A percentile compares a stretch with the other conserved stretches of the same genome.
Evolutionary conservation across 1,284 basidiomycete species (phyloP).

Genomic region (Anthracocystis panici-leucophaei): DNA sequence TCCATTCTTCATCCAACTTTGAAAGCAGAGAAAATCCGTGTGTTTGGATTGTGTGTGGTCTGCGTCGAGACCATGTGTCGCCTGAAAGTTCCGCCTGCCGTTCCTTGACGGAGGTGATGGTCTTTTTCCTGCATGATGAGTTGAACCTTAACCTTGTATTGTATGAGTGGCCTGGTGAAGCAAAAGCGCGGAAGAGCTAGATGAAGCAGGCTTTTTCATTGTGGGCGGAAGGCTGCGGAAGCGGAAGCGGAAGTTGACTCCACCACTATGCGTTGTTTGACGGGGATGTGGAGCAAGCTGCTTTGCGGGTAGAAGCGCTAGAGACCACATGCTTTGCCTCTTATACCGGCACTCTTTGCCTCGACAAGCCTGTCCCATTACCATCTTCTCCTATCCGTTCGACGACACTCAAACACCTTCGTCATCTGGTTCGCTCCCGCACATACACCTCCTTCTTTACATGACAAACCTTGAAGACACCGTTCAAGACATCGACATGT

Average conservation of each 20-base stretch:
- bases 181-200: neutral
- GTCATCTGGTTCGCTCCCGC: too few species aligned
- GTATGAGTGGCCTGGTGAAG: neutral
- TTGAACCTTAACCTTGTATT: too few species aligned
- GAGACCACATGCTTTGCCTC: neutral
- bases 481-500: neutral
- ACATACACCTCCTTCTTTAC: too few species aligned
- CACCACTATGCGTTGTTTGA: constrained; percentile 6
- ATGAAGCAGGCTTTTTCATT: too few species aligned
- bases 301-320: too few species aligned
- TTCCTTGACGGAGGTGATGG: neutral
- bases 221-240: neutral
- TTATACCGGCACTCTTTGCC: neutral
- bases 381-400: too few species aligned
- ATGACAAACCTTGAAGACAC: too few species aligned
- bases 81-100: neutral
- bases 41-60: too few species aligned
- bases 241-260: neutral
- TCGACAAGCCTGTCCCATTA: too few species aligned
- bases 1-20: too few species aligned
- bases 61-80: neutral
- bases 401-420: too few species aligned
- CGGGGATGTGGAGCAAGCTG: neutral
- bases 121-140: neutral
- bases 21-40: too few species aligned